A percentile compares a stretch with the other conserved stretches of the same genome.
phyloP scores from a whole-genome alignment of 495 filamentous ascomycete genomes.

The Podospora pseudocomata region DNA sequence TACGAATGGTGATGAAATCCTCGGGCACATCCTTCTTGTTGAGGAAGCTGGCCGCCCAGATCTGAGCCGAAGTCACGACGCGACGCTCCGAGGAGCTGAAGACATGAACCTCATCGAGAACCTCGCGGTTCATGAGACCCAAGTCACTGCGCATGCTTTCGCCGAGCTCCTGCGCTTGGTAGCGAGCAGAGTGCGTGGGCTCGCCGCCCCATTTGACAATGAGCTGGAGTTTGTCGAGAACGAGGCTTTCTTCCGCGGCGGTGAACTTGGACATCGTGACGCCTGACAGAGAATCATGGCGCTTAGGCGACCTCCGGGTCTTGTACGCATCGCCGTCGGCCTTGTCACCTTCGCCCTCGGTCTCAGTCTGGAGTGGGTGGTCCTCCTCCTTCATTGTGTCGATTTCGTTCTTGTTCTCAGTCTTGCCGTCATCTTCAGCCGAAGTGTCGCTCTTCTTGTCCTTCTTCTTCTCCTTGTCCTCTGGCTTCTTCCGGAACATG shows the following conservation, averaged over 20 bases:
- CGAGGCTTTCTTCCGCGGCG: slow-evolving; percentile 80
- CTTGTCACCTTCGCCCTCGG: slow-evolving; percentile 19
- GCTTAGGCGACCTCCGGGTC: slow-evolving; percentile 44
- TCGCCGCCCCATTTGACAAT: slow-evolving; percentile 99
- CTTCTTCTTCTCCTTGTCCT: slow-evolving; percentile 54
- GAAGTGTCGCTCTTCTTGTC: slow-evolving; percentile 21
- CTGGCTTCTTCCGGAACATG: slow-evolving; percentile 79
- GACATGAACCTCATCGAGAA: slow-evolving; percentile 82
- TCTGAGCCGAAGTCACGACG: slow-evolving; percentile 93
- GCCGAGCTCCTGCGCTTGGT: slow-evolving; percentile 90
- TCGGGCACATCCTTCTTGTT: slow-evolving; percentile 79
- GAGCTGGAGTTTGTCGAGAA: slow-evolving; percentile 91
- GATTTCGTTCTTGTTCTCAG: slow-evolving; percentile 1
- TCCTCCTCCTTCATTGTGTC: slow-evolving; percentile 8
- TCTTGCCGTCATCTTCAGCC: slow-evolving; percentile 17
- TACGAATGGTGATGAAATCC: slow-evolving; percentile 81
- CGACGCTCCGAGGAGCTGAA: slow-evolving; percentile 93
- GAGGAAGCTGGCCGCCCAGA: slow-evolving; percentile 89
- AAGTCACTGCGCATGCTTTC: slow-evolving; percentile 94
- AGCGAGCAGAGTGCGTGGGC: slow-evolving; percentile 93
- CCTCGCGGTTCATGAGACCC: slow-evolving; percentile 86
- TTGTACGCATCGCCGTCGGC: slow-evolving; percentile 13
- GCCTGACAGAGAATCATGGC: slow-evolving; percentile 79
- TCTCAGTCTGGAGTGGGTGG: slow-evolving; percentile 1
- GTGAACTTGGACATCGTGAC: slow-evolving; percentile 86